Percentiles rank a stretch among this genome's conserved stretches.
Evolutionary conservation across 2,329 filamentous ascomycete species (phyloP).

Genomic region (Exophiala oligosperma): DNA sequence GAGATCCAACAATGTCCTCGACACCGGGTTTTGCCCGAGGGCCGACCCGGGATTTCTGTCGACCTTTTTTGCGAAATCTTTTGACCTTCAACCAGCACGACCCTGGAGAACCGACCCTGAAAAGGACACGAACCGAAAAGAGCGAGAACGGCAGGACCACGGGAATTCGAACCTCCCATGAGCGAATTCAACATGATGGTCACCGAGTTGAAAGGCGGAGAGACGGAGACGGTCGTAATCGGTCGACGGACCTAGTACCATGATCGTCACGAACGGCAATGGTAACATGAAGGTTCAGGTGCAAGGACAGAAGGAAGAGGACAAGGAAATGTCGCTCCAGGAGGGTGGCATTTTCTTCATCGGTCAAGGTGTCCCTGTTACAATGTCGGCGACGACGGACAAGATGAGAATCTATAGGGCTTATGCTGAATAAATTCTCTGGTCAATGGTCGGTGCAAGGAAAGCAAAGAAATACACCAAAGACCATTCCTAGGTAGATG

Average conservation of each 20-base stretch:
- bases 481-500: too few relatives aligned
- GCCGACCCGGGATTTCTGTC: constrained; percentile 61
- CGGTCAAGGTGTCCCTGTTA: constrained; percentile 56
- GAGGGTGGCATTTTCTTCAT: constrained; percentile 68
- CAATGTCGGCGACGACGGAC: constrained; percentile 39
- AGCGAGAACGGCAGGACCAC: constrained; percentile 60
- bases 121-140: constrained; percentile 49
- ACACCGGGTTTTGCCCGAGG: constrained; percentile 70
- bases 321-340: constrained; percentile 49
- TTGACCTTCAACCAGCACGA: constrained; percentile 65
- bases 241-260: constrained; percentile 61
- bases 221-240: constrained; percentile 58
- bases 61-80: constrained; percentile 61
- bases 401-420: constrained; percentile 52
- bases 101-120: constrained; percentile 57
- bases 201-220: constrained; percentile 56
- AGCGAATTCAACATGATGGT: constrained; percentile 71
- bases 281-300: constrained; percentile 58
- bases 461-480: too few relatives aligned
- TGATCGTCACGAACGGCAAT: constrained; percentile 62
- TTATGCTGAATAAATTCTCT: constrained; percentile 36
- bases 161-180: constrained; percentile 65
- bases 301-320: constrained; percentile 28
- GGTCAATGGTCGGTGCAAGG: too few relatives aligned
- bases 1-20: constrained; percentile 71